Evolutionary conservation across 495 filamentous ascomycete genomes (phyloP).

Genomic region (Lepidopterella palustris): DNA sequence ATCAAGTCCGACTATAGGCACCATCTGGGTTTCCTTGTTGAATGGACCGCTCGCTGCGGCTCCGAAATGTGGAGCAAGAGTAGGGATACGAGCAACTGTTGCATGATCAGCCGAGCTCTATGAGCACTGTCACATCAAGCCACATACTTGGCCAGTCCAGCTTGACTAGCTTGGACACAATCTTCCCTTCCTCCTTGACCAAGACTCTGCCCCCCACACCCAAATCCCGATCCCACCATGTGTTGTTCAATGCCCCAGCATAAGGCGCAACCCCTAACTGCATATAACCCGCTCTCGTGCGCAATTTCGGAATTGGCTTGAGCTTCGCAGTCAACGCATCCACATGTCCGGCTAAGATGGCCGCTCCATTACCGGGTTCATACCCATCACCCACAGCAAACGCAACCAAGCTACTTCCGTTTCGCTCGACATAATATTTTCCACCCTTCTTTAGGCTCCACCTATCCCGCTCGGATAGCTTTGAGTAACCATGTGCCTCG

Average conservation of each 20-base stretch:
- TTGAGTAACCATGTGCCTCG: slow-evolving; percentile 61
- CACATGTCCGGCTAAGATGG: slow-evolving; percentile 78
- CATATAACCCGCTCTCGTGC: slow-evolving; percentile 72
- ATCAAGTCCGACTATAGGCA: slow-evolving; percentile 88
- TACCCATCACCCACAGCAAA: slow-evolving; percentile 80
- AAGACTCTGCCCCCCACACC: slow-evolving; percentile 84
- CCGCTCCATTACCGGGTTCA: slow-evolving; percentile 75
- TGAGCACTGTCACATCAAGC: background rate
- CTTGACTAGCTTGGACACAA: slow-evolving; percentile 76
- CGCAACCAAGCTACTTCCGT: slow-evolving; percentile 79
- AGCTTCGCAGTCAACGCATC: slow-evolving; percentile 82
- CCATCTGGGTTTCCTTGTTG: slow-evolving; percentile 89
- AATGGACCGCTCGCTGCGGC: slow-evolving; percentile 66
- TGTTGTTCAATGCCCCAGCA: slow-evolving; percentile 73
- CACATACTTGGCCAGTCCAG: slow-evolving; percentile 70
- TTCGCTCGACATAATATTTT: slow-evolving; percentile 83
- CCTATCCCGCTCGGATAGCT: slow-evolving; percentile 68
- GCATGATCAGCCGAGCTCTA: slow-evolving; percentile 26
- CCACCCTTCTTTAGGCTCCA: slow-evolving; percentile 80
- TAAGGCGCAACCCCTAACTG: slow-evolving; percentile 91
- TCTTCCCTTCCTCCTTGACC: slow-evolving; percentile 74
- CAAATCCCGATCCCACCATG: slow-evolving; percentile 94
- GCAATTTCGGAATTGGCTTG: slow-evolving; percentile 82
- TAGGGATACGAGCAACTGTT: slow-evolving; percentile 74
- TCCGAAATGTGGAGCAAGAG: slow-evolving; percentile 91